These are phyloP conservation scores for Cyclostephanos invisitatus DNA, from an alignment of 108 stramenopile genomes.

Conservation along the genomic window DNA sequence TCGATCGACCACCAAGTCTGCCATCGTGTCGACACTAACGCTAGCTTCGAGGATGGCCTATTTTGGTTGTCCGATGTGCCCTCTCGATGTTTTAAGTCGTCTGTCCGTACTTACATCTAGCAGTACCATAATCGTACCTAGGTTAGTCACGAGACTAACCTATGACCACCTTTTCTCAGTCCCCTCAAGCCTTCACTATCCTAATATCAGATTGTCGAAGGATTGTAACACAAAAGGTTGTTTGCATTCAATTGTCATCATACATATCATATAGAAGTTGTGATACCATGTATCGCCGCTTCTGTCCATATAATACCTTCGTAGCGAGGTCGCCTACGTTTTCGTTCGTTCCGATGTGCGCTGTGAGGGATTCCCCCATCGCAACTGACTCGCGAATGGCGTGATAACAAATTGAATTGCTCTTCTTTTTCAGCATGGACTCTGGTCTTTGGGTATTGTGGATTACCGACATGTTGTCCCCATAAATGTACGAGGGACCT, in stretches of 20 bases:
- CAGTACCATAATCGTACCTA: too few relatives aligned
- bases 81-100: too few relatives aligned
- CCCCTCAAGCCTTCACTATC: constrained; percentile 1
- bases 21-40: too few relatives aligned
- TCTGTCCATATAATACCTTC: background rate
- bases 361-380: constrained; percentile 9
- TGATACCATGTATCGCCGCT: background rate
- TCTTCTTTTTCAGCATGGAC: constrained; percentile 2
- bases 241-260: background rate
- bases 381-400: constrained; percentile 10
- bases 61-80: too few relatives aligned
- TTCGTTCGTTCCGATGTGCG: background rate
- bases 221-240: background rate
- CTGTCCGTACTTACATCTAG: too few relatives aligned
- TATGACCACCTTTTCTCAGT: constrained; percentile 3
- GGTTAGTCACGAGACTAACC: background rate
- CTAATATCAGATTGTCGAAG: background rate
- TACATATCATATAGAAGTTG: background rate
- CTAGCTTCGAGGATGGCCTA: too few relatives aligned
- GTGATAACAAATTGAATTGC: background rate
- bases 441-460: background rate
- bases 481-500: constrained; percentile 12
- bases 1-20: too few relatives aligned
- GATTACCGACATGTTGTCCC: constrained; percentile 13
- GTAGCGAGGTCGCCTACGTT: background rate